A percentile compares a stretch with the other conserved stretches of the same genome.
Evolutionary conservation across 2,329 filamentous ascomycete genomes (phyloP).

Genomic region (Scytalidium lignicola): DNA sequence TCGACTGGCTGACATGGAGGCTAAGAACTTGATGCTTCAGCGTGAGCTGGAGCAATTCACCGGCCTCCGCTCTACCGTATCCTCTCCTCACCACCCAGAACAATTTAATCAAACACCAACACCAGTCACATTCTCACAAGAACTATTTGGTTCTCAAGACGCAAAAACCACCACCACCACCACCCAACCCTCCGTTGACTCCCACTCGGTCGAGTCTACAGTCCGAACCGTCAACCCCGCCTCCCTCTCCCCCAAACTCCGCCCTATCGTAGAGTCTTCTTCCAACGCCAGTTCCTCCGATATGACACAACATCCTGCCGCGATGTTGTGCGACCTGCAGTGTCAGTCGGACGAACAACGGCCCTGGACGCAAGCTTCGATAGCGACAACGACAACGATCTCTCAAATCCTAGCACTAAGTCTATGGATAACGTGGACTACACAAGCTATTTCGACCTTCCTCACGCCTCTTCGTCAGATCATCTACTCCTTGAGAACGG

Average conservation of each 20-base stretch:
- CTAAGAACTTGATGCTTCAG: conserved; percentile 21
- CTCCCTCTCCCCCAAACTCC: conserved; percentile 53
- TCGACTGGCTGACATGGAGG: conserved; percentile 39
- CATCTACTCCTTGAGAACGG: conserved; percentile 70
- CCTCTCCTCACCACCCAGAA: conserved; percentile 38
- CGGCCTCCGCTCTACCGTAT: conserved; percentile 37
- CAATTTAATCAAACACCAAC: conserved; percentile 24
- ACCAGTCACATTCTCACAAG: conserved; percentile 52
- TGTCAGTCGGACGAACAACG: conserved; percentile 74
- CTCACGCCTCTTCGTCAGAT: conserved; percentile 66
- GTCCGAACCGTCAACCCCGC: conserved; percentile 54
- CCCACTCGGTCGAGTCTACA: conserved; percentile 24
- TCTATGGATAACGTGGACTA: conserved; percentile 61
- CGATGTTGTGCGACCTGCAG: conserved; percentile 99
- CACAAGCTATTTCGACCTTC: conserved; percentile 65
- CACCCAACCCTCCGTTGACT: conserved; percentile 9
- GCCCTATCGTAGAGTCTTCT: conserved; percentile 42
- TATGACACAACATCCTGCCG: conserved; percentile 99
- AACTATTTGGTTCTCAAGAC: conserved; percentile 48
- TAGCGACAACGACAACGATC: conserved; percentile 20
- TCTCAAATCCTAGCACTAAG: conserved; percentile 48
- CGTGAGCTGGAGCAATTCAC: conserved; percentile 20
- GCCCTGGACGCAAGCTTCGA: conserved; percentile 25
- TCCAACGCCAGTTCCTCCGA: conserved; percentile 51
- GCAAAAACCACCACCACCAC: conserved; percentile 6